phyloP scores from a whole-genome alignment of 345 rosid species.

The Iberis pinnata region DNA sequence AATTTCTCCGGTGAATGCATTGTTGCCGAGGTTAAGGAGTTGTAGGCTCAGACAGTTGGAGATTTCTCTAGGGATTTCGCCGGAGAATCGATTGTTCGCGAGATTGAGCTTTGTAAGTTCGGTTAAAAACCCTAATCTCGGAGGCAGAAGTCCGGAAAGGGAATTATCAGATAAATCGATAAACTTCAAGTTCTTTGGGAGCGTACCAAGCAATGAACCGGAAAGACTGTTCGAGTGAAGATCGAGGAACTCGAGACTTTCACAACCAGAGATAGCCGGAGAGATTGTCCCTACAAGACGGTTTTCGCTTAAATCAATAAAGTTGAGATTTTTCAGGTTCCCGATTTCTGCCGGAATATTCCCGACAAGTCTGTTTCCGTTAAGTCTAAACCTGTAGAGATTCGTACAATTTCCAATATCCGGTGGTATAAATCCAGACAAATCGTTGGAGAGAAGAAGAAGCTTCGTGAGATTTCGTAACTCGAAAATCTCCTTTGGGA shows the following conservation, averaged over 20 bases:
- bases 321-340: constrained; percentile 49
- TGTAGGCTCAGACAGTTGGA: constrained; percentile 66
- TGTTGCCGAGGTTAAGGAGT: constrained; percentile 63
- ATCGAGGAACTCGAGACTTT: constrained; percentile 64
- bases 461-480: constrained; percentile 69
- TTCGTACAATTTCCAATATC: constrained; percentile 64
- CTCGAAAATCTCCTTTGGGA: constrained; percentile 58
- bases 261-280: constrained; percentile 51
- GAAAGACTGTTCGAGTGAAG: constrained; percentile 65
- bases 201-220: constrained; percentile 50
- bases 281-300: constrained; percentile 56
- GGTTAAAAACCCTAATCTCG: constrained; percentile 49
- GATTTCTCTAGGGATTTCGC: constrained; percentile 55
- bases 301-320: constrained; percentile 66
- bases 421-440: constrained; percentile 54
- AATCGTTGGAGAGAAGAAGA: constrained; percentile 63
- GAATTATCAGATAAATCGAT: constrained; percentile 62
- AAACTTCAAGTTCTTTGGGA: constrained; percentile 33
- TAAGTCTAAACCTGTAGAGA: constrained; percentile 65
- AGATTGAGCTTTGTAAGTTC: constrained; percentile 71
- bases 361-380: constrained; percentile 48
- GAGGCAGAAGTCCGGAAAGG: constrained; percentile 48
- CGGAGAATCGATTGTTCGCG: constrained; percentile 50
- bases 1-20: constrained; percentile 51
- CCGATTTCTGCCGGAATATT: constrained; percentile 53